A percentile compares a stretch with the other conserved stretches of the same genome.
phyloP scores from a whole-genome alignment of 495 filamentous ascomycete genomes.

The Penicillium flavigenum region DNA sequence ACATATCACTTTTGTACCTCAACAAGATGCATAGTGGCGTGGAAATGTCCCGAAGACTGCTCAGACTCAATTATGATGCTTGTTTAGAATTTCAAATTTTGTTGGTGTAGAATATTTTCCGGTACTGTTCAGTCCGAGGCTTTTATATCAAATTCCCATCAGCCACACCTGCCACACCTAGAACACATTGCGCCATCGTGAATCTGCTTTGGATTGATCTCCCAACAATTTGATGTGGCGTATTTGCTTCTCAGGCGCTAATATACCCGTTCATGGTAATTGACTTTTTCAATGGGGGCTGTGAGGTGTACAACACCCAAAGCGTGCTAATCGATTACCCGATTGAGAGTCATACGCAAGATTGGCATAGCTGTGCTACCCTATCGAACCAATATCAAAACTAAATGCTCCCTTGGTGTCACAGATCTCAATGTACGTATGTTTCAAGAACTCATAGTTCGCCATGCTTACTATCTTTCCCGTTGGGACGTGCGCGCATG shows the following conservation, averaged over 20 bases:
- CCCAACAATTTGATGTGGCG: no score
- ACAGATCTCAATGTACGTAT: neutral
- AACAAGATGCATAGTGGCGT: conserved; percentile 4
- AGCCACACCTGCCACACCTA: no score
- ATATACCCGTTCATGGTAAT: no score
- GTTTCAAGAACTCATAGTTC: neutral
- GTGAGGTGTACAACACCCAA: neutral
- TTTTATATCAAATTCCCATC: neutral
- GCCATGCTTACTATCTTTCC: neutral
- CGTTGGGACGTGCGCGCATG: neutral
- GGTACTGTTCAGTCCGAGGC: neutral
- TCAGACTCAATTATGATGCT: neutral
- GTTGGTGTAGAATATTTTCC: no score
- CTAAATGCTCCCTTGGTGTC: neutral
- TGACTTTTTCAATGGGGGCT: no score
- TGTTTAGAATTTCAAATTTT: neutral
- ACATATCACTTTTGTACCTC: neutral
- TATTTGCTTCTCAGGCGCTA: no score
- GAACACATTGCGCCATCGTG: no score
- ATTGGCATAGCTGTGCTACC: neutral
- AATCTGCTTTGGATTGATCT: no score
- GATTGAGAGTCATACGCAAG: neutral
- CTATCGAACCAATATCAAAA: no score
- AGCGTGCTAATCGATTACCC: neutral
- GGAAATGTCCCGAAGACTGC: neutral